Percentiles rank a stretch among this genome's conserved stretches.
Conservation (phyloP, 106 monocot genomes). For the Platanthera guangdongensis region DNA sequence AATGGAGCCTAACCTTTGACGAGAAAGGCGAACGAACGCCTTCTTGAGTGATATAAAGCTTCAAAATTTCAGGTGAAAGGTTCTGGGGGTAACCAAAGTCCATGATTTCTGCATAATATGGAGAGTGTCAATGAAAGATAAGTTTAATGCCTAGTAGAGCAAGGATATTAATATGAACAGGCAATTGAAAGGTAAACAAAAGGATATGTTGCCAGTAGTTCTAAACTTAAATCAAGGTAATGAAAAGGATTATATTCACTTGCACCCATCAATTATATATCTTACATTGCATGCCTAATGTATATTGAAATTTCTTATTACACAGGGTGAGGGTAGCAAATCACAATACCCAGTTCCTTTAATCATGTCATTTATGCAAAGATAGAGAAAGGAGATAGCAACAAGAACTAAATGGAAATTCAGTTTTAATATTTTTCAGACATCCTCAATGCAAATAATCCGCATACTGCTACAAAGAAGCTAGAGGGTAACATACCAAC, state of each 20-base stretch:
- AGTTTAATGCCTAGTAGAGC: not conserved
- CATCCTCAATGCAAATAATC: not conserved
- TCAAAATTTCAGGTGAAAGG: slow-evolving; percentile 97
- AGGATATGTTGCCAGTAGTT: not conserved
- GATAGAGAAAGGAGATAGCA: not conserved
- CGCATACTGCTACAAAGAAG: not conserved
- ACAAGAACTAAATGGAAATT: not conserved
- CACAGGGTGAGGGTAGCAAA: not conserved
- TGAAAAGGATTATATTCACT: not conserved
- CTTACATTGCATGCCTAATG: not conserved
- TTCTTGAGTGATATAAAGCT: slow-evolving; percentile 98
- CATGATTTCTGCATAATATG: slow-evolving; percentile 78
- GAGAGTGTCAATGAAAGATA: not conserved
- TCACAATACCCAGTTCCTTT: not conserved
- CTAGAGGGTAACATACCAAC: not conserved
- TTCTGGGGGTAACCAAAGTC: slow-evolving; percentile 99
- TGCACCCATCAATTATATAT: not conserved
- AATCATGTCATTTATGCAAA: not conserved
- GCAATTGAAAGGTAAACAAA: not conserved
- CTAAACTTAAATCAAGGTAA: not conserved
- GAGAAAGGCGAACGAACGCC: slow-evolving; percentile 96
- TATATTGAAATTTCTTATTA: not conserved
- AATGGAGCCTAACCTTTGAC: slow-evolving; percentile 61
- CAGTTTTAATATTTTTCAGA: not conserved
- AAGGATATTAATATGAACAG: not conserved